These are phyloP conservation scores for Solanum ahanhuiri DNA, from an alignment of 257 asterid genomes.

Conservation along the genomic window DNA sequence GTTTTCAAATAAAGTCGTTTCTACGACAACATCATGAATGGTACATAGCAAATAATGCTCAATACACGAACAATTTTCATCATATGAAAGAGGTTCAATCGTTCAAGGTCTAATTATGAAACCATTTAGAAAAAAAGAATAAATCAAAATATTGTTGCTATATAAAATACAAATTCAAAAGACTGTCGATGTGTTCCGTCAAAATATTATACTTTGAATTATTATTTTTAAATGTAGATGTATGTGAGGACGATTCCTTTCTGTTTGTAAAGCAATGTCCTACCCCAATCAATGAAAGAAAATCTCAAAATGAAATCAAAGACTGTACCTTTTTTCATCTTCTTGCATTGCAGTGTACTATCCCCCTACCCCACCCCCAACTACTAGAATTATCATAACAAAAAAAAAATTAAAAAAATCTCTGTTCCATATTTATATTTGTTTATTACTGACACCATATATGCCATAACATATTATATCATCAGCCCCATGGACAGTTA, in stretches of 20 bases:
- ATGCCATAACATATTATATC: not conserved
- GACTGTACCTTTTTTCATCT: slow-evolving; percentile 17
- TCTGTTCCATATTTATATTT: not conserved
- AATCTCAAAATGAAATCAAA: slow-evolving; percentile 23
- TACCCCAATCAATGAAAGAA: slow-evolving; percentile 10
- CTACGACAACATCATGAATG: too few relatives aligned
- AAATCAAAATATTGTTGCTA: too few relatives aligned
- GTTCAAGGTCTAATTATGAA: too few relatives aligned
- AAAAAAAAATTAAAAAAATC: not conserved
- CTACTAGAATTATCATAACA: not conserved
- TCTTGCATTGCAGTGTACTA: not conserved
- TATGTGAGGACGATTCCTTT: slow-evolving; percentile 1
- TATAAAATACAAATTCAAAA: not conserved
- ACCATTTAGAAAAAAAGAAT: too few relatives aligned
- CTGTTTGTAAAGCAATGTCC: not conserved
- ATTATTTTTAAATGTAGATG: not conserved
- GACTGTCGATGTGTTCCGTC: not conserved
- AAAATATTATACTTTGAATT: not conserved
- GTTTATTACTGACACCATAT: not conserved
- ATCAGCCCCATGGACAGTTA: not conserved
- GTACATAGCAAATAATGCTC: too few relatives aligned
- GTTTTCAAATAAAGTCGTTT: too few relatives aligned
- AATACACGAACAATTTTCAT: too few relatives aligned
- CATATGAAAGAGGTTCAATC: too few relatives aligned
- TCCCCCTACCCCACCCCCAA: not conserved